Conservation (phyloP, 495 filamentous ascomycete species). For the Glonium stellatum region DNA sequence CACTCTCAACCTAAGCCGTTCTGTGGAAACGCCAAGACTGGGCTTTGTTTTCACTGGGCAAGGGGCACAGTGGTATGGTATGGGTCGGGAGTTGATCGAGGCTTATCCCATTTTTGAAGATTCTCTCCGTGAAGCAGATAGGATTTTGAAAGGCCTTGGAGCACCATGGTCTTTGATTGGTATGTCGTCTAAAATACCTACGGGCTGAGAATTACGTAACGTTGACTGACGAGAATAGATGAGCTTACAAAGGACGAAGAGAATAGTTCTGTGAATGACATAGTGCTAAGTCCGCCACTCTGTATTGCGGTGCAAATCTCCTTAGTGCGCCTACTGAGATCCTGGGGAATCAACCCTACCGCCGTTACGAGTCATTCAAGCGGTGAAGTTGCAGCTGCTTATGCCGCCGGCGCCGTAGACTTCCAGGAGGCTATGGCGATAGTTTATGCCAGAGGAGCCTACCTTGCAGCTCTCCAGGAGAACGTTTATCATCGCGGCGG, state of each 20-base stretch:
- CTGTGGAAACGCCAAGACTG: conserved; percentile 9
- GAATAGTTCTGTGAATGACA: not conserved
- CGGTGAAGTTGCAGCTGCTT: no score
- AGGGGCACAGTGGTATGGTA: conserved; percentile 34
- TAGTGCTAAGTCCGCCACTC: not conserved
- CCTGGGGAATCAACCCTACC: no score
- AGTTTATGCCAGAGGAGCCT: no score
- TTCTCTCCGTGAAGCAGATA: conserved; percentile 15
- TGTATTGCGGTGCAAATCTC: conserved; percentile 6
- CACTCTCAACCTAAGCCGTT: not conserved
- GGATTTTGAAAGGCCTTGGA: conserved; percentile 20
- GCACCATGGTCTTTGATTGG: conserved; percentile 13
- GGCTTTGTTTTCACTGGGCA: conserved; percentile 37
- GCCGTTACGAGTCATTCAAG: no score
- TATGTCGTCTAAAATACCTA: conserved; percentile 2
- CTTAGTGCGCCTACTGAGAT: conserved; percentile 16
- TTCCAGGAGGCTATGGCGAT: no score
- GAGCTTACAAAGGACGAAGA: conserved; percentile 3
- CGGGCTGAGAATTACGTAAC: no score
- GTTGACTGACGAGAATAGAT: no score
- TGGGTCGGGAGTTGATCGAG: conserved; percentile 28
- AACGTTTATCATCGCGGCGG: no score
- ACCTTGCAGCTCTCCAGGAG: no score
- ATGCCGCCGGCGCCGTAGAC: no score
- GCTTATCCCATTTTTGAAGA: conserved; percentile 26